Evolutionary conservation across 805 yeast species (phyloP), one percentile per base, ranked within the genome.

Genomic region (Lipomyces sp.): DNA sequence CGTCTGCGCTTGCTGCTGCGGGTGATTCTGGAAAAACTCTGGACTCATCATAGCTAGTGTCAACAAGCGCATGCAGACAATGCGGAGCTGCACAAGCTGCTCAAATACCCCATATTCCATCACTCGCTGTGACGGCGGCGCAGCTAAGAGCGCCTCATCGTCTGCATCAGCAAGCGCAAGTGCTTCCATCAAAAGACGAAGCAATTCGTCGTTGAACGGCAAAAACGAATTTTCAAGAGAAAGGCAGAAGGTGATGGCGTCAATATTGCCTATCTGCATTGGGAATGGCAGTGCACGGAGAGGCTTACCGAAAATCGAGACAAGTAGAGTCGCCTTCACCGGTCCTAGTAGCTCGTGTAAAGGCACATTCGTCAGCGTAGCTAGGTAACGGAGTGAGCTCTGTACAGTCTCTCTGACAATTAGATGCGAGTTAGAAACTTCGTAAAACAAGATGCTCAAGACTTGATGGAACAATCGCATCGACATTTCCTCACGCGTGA

Each of bases 221-320:
- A 94, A 80, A 72, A 94, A 92, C 0, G 97, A 84, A 69, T 89
- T 85, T 11, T 91, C 95, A 59, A 94, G 81, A 0, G 89, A 86
- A 65, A 95, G 80, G 75, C 98, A 94, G 77, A 88, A 96, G 0
- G 97, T 88, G n/a, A 95, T 90, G 0, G 98, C 98, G 77, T 95
- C 98, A 68, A 95, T 93, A 76, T 95, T 93, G 48, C 99, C 99
- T 64, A 95, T 95, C 79, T 96, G 99, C 97, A 94, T 95, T 3
- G 97, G 95, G 80, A 96, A 95, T 0, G 99, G 99, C 68, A 95
- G 82, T 0, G 99, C 99, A 69, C 99, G 83, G 65, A 95, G 79
- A 0, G 99, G 99, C 75, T 95, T 95, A 2, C 97, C 97, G 80
- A 95, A 96, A 30, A 95, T 95, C 5, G 99, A 98, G 0, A 96